These are phyloP conservation scores for Scheffersomyces illinoinensis DNA, from an alignment of 1,139 yeast species.

Conservation along the genomic window DNA sequence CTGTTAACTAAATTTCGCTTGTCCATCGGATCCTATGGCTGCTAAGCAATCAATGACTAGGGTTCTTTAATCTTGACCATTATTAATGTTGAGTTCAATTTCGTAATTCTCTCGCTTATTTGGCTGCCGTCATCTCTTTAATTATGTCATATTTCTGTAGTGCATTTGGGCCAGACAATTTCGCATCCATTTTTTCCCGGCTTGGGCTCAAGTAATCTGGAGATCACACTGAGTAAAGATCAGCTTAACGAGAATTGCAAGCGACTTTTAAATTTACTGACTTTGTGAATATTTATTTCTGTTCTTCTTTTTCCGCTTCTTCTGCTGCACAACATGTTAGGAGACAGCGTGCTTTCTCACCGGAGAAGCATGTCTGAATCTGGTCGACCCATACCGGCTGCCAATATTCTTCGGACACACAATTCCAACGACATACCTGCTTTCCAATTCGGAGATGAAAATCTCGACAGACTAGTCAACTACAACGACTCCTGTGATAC, in stretches of 20 bases:
- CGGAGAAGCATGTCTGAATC: background rate
- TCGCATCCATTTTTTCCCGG: background rate
- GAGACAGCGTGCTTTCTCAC: background rate
- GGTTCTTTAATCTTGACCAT: background rate
- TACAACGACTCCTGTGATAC: background rate
- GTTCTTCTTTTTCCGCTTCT: background rate
- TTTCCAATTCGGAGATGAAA: background rate
- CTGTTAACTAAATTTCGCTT: background rate
- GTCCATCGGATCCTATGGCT: background rate
- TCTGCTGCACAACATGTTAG: background rate
- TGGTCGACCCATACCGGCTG: background rate
- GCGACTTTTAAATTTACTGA: background rate
- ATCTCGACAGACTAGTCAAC: background rate
- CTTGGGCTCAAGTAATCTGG: background rate
- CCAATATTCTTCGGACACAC: background rate
- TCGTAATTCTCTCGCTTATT: background rate
- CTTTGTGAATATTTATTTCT: no score
- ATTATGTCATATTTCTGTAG: background rate
- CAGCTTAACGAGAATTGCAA: background rate
- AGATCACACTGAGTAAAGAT: no score
- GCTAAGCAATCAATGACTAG: background rate
- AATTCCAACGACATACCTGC: background rate
- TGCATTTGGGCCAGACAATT: background rate
- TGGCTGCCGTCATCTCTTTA: background rate
- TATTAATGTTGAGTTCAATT: background rate